Conservation (phyloP, 768 basidiomycete genomes). For the Multifurca ochricompacta region DNA sequence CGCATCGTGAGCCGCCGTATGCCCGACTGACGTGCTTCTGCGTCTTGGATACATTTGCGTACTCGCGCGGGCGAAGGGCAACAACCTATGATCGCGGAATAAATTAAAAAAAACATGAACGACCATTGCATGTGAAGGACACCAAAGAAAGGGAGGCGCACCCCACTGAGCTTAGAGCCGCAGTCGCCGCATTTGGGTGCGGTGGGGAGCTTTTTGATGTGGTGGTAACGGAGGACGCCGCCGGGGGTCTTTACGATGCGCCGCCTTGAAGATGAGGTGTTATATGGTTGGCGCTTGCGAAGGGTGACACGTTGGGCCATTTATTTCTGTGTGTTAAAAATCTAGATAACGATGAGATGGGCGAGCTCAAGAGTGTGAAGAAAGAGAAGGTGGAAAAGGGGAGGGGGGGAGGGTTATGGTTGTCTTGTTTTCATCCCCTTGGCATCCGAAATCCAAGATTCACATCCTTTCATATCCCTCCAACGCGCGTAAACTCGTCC, state of each 20-base stretch:
- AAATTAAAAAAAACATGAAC: neutral
- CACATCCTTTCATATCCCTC: neutral
- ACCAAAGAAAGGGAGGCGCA: constrained; percentile 36
- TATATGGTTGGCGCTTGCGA: constrained; percentile 97
- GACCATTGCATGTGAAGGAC: too few relatives aligned
- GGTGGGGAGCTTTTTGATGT: constrained; percentile 89
- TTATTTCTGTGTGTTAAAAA: constrained; percentile 17
- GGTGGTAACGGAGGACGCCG: constrained; percentile 96
- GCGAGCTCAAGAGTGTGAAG: too few relatives aligned
- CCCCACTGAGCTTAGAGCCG: constrained; percentile 87
- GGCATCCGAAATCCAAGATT: neutral
- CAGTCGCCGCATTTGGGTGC: constrained; percentile 99
- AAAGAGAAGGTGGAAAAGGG: neutral
- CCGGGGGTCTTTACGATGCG: constrained; percentile 97
- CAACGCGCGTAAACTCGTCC: too few relatives aligned
- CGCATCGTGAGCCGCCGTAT: constrained; percentile 97
- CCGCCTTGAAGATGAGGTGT: constrained; percentile 94
- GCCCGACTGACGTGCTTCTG: constrained; percentile 94
- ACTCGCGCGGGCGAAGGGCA: constrained; percentile 92
- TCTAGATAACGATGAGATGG: neutral
- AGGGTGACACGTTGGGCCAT: constrained; percentile 99
- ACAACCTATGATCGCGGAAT: constrained; percentile 54
- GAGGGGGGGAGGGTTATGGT: neutral
- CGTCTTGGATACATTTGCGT: constrained; percentile 93
- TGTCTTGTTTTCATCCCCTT: neutral